Base-by-base conservation (phyloP, 2,329 filamentous ascomycete genomes). In the Paracorniculantispora psalliotae region DNA sequence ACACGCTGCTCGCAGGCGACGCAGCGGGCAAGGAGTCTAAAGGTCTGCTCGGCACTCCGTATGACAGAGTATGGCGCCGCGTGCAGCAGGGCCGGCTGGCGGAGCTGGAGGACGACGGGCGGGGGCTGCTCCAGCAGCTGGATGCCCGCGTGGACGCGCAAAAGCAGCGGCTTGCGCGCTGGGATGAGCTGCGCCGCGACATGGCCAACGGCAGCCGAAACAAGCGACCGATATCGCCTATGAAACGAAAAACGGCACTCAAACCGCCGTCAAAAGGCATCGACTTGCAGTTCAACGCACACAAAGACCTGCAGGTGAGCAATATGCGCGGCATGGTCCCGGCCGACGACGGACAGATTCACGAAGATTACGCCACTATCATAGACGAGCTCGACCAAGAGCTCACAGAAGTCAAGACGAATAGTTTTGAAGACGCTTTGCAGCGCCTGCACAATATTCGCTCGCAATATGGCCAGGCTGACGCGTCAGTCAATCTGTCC, bases 41-140 rank as follows among this genome's bases (percentile, higher is more conserved):
- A 61, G 81, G 78, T 0, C 75, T 94, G n/a, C 70, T 96, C 15
- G 80, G 81, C 2, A 80, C 80, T 37, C 77, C 84, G 0, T 94
- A 92, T 63, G 82, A 89, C 30, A 78, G 84, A 9, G 82, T 94
- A 1, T 96, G 89, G 90, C 73, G 79, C 6, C 79, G 83, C 47
- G 82, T 91, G 2, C 83, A 87, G 54, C 74, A 82, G 26, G 85
- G 84, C 9, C 74, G 79, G 59, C 70, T 86, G 56, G 70, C 77
- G 17, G 79, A 89, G 64, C 71, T 88, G 9, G 82, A 87, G 58
- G 77, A 79, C 13, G 71, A 74, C 9, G 72, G 70, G 1, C 67
- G 69, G 7, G 83, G 85, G 0, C 72, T 92, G 1, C 67, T 96
- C 21, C 81, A 89, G 62, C 86, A 92, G 67, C 75, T 97, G 5